These are phyloP conservation scores for Alliaria petiolata DNA, from an alignment of 345 rosid genomes.

Conservation along the genomic window DNA sequence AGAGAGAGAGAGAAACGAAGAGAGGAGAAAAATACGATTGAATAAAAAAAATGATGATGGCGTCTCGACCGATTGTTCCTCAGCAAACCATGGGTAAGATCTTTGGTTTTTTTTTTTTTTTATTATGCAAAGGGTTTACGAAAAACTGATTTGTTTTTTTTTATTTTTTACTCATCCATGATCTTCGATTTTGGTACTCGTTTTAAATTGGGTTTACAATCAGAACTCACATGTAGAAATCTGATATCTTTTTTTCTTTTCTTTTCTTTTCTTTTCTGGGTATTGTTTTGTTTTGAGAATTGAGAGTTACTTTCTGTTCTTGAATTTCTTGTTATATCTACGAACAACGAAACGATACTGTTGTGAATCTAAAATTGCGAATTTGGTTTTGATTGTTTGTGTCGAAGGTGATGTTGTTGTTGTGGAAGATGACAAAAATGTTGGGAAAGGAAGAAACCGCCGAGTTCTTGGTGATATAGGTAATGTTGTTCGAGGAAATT, in stretches of 20 bases:
- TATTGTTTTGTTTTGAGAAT: background rate
- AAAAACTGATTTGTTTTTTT: background rate
- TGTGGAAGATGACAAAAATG: constrained; percentile 36
- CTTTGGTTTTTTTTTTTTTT: background rate
- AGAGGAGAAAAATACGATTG: background rate
- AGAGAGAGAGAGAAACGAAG: no score
- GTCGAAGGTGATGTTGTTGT: constrained; percentile 4
- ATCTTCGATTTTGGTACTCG: background rate
- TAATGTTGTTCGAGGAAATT: constrained; percentile 54
- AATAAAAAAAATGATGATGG: constrained; percentile 3
- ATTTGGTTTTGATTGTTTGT: background rate
- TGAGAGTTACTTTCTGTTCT: background rate
- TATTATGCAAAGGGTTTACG: background rate
- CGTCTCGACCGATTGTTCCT: constrained; percentile 10
- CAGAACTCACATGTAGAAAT: background rate
- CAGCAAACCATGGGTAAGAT: constrained; percentile 17
- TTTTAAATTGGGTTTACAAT: background rate
- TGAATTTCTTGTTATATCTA: background rate
- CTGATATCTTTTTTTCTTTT: no score
- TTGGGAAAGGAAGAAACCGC: constrained; percentile 58
- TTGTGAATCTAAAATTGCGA: background rate
- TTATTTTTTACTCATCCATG: no score
- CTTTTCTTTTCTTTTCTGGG: no score
- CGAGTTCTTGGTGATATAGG: constrained; percentile 88
- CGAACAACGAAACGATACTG: background rate